A percentile compares a stretch with the other conserved stretches of the same genome.
Evolutionary conservation across 345 rosid species (phyloP).

Genomic region (Gossypioides kirkii): DNA sequence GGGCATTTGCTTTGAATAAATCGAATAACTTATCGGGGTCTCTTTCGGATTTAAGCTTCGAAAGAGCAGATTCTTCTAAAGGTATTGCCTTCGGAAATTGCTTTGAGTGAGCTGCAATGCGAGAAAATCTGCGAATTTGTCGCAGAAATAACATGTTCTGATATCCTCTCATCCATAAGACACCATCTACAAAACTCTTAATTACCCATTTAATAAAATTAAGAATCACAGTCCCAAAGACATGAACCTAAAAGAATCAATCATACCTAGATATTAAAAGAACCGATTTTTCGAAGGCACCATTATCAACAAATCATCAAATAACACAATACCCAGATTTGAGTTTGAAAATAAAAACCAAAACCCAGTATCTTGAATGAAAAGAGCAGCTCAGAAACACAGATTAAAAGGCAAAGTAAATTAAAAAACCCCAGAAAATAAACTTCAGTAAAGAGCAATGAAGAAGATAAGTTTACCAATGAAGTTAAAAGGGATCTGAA

Average conservation of each 20-base stretch:
- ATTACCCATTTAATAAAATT: not conserved
- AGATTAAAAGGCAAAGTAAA: constrained; percentile 2
- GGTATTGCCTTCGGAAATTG: constrained; percentile 38
- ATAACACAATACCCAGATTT: not conserved
- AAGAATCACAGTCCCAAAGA: not conserved
- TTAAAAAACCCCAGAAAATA: not conserved
- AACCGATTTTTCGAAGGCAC: not conserved
- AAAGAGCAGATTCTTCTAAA: constrained; percentile 35
- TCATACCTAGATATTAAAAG: not conserved
- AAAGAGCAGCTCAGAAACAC: not conserved
- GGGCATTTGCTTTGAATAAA: constrained; percentile 65
- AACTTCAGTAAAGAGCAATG: not conserved
- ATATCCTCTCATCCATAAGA: constrained; percentile 25
- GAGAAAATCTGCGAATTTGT: constrained; percentile 46
- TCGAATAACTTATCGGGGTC: constrained; percentile 52
- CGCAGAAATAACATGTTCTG: constrained; percentile 58
- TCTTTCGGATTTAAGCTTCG: constrained; percentile 67
- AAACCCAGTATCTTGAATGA: not conserved
- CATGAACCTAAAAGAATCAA: not conserved
- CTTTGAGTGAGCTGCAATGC: constrained; percentile 26
- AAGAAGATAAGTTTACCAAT: not conserved
- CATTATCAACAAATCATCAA: not conserved
- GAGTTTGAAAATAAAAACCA: not conserved
- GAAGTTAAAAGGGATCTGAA: not conserved
- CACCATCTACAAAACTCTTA: not conserved